Base-by-base conservation (phyloP, 1,284 basidiomycete species). In the Amylostereum areolatum region DNA sequence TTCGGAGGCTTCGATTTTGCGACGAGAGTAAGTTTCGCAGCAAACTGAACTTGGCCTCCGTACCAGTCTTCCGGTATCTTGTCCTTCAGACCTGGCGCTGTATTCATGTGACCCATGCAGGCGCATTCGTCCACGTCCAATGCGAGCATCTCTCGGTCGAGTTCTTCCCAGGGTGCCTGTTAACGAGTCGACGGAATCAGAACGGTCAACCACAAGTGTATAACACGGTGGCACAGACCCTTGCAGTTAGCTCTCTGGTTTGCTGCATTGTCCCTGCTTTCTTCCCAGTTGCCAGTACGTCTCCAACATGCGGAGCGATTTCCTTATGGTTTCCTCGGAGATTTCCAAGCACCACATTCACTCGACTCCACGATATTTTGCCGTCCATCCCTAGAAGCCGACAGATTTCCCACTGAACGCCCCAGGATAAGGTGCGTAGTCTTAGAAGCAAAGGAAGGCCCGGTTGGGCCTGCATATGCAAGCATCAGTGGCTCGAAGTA, bases 101-200 rank as follows among this genome's bases (percentile, higher is more conserved):
- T 42, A 12, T 42, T 37, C 25, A 51, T 40, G 2, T 52, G 53
- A 36, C 68, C 69, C 9, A 70, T 54, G 4, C 57, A 61, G 6
- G 59, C 57, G 5, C 52, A 48, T 0, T 56, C 61, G 45, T 66
- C 44, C 0, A 48, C n/a, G 4, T 11, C 27, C 3, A 70, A 56
- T 0, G 59, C 58, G 0, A 35, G 18, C 4, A 60, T 58, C 49
- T 74, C 72, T 6, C 29, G 33, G 47, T 73, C 72, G 0, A 73
- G 60, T 48, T 72, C 69, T 4, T 47, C 47, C 69, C 70, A 73
- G 0, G 70, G 70, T 2, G 50, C 52, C 69, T 72, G 39, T 18
- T 18, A 18, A 25, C 8, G 10, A 28, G 25, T 18, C 5, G 42
- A 31, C 10, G 3, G 39, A 28, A 18, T 11, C 29, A n/a, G 29